Conservation (phyloP, 176 grass and related monocot genomes). For the Rhynchospora tenuis region DNA sequence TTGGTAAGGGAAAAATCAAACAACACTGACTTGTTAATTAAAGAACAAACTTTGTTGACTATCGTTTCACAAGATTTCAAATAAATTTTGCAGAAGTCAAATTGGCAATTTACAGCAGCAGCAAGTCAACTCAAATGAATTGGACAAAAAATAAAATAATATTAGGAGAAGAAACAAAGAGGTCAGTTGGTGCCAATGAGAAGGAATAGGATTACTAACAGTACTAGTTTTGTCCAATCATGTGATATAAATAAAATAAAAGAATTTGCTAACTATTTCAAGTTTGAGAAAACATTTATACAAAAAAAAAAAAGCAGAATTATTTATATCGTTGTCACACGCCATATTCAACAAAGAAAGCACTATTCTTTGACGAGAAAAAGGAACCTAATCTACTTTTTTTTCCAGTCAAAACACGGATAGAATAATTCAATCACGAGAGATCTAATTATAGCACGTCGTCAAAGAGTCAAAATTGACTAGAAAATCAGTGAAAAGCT, state of each 20-base stretch:
- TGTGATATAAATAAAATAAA: not conserved
- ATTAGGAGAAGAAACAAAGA: not conserved
- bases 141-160: not conserved
- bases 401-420: not conserved
- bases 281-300: not conserved
- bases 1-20: not conserved
- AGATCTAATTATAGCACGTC: not conserved
- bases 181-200: not conserved
- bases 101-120: not conserved
- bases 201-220: not conserved
- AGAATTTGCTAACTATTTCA: not conserved
- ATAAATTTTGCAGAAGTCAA: not conserved
- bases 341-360: not conserved
- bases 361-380: not conserved
- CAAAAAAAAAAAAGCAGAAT: not conserved
- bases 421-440: slow-evolving; percentile 9
- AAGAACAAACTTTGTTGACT: not conserved
- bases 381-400: not conserved
- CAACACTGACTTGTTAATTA: not conserved
- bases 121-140: not conserved
- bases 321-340: not conserved
- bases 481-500: not conserved
- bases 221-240: not conserved
- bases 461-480: slow-evolving; percentile 6
- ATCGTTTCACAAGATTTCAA: not conserved